phyloP scores from a whole-genome alignment of 2,329 filamentous ascomycete genomes.

The Ophidiomyces ophidiicola region DNA sequence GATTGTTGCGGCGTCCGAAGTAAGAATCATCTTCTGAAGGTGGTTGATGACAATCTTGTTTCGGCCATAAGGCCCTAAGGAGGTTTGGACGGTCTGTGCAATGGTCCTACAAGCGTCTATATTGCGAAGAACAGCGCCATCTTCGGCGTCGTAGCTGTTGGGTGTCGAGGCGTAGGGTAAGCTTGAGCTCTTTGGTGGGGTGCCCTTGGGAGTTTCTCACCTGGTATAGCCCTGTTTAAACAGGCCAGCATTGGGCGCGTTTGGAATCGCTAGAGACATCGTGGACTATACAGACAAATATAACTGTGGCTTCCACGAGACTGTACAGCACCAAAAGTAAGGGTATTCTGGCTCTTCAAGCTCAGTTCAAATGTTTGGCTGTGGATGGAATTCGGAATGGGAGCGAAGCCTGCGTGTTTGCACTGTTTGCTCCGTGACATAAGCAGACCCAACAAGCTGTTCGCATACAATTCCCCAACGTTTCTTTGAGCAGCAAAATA shows the following conservation, averaged over 20 bases:
- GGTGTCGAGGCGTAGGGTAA: slow-evolving; percentile 13
- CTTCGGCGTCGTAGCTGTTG: slow-evolving; percentile 88
- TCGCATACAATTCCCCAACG: slow-evolving; percentile 10
- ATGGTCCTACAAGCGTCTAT: slow-evolving; percentile 97
- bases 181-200: slow-evolving; percentile 15
- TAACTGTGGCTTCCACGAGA: slow-evolving; percentile 1
- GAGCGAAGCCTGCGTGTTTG: slow-evolving; percentile 11
- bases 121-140: slow-evolving; percentile 95
- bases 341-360: not conserved
- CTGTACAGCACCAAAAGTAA: not conserved
- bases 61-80: slow-evolving; percentile 88
- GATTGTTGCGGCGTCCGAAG: slow-evolving; percentile 94
- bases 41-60: slow-evolving; percentile 99
- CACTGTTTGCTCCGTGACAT: slow-evolving; percentile 14
- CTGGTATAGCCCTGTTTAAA: slow-evolving; percentile 97
- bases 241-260: slow-evolving; percentile 79
- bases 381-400: slow-evolving; percentile 1
- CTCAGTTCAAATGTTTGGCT: slow-evolving; percentile 7
- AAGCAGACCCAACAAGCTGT: slow-evolving; percentile 15
- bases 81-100: slow-evolving; percentile 90
- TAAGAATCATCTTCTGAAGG: slow-evolving; percentile 98
- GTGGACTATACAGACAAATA: slow-evolving; percentile 17
- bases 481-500: slow-evolving; percentile 7
- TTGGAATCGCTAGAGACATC: slow-evolving; percentile 96
- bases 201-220: slow-evolving; percentile 42